Evolutionary conservation across 305 asterid species (phyloP).

Genomic region (Ajuga reptans): DNA sequence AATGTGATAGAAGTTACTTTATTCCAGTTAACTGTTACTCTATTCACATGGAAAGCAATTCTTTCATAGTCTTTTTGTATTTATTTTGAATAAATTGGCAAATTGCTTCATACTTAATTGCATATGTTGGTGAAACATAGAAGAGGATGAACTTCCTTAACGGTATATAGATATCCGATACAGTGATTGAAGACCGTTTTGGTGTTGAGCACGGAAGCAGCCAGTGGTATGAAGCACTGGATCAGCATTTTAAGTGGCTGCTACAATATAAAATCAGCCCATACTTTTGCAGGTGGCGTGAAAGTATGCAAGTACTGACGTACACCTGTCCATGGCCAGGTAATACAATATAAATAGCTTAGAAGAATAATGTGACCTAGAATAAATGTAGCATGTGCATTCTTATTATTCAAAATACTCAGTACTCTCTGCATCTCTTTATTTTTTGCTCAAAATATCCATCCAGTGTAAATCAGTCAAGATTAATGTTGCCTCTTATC

Average conservation of each 20-base stretch:
- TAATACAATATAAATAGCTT: slow-evolving; percentile 23
- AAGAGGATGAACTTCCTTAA: slow-evolving; percentile 36
- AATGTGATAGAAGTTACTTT: not conserved
- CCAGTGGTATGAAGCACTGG: slow-evolving; percentile 85
- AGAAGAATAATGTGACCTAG: not conserved
- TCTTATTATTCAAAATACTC: not conserved
- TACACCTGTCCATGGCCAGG: slow-evolving; percentile 99
- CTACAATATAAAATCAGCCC: slow-evolving; percentile 94
- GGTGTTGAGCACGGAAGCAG: slow-evolving; percentile 91
- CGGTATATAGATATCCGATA: slow-evolving; percentile 70
- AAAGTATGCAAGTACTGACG: slow-evolving; percentile 87
- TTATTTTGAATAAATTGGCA: not conserved
- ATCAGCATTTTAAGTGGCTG: slow-evolving; percentile 89
- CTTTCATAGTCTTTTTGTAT: not conserved
- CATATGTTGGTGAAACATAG: slow-evolving; percentile 10
- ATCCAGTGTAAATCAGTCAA: not conserved
- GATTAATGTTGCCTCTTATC: not conserved
- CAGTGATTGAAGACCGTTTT: slow-evolving; percentile 96
- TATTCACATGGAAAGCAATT: not conserved
- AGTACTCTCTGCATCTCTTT: not conserved
- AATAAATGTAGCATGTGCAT: not conserved
- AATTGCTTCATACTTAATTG: slow-evolving; percentile 3
- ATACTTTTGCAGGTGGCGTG: slow-evolving; percentile 97
- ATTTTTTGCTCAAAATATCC: slow-evolving; percentile 6
- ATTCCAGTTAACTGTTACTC: no score